Percentiles rank a stretch among this genome's conserved stretches.
Evolutionary conservation across 805 yeast genomes (phyloP).

Genomic region (Metschnikowia koreensis): DNA sequence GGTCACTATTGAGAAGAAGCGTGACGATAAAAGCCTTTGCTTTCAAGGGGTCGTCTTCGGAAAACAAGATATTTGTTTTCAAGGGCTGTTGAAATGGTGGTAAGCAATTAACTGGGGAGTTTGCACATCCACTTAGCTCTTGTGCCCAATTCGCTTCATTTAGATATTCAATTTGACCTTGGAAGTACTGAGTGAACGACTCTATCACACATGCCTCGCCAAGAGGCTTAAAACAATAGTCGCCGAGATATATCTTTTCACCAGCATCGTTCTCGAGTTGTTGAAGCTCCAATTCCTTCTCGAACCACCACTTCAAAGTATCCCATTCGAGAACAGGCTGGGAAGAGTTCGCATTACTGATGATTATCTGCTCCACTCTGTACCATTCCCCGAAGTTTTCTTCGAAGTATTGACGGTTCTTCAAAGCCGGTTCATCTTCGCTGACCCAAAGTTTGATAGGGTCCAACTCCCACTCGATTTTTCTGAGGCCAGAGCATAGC

Average conservation of each 20-base stretch:
- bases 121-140: constrained; percentile 58
- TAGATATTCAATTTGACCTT: constrained; percentile 53
- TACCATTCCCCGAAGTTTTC: constrained; percentile 87
- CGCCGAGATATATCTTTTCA: constrained; percentile 42
- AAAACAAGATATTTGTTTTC: constrained; percentile 64
- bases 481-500: constrained; percentile 51
- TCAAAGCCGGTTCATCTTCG: constrained; percentile 64
- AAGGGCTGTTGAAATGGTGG: constrained; percentile 92
- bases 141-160: constrained; percentile 56
- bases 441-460: constrained; percentile 93
- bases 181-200: constrained; percentile 85
- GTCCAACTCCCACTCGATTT: constrained; percentile 63
- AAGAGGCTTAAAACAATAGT: constrained; percentile 80
- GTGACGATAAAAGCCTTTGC: constrained; percentile 79
- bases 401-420: constrained; percentile 70
- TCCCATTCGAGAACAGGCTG: constrained; percentile 61
- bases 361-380: constrained; percentile 78
- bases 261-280: constrained; percentile 25
- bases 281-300: constrained; percentile 57
- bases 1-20: constrained; percentile 57
- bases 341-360: constrained; percentile 57
- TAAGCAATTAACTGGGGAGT: constrained; percentile 82
- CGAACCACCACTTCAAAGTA: constrained; percentile 83
- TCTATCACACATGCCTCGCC: constrained; percentile 80
- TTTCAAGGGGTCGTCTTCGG: constrained; percentile 48